Conservation (phyloP, 2,329 filamentous ascomycete genomes). For the Cytospora paraplurivora region DNA sequence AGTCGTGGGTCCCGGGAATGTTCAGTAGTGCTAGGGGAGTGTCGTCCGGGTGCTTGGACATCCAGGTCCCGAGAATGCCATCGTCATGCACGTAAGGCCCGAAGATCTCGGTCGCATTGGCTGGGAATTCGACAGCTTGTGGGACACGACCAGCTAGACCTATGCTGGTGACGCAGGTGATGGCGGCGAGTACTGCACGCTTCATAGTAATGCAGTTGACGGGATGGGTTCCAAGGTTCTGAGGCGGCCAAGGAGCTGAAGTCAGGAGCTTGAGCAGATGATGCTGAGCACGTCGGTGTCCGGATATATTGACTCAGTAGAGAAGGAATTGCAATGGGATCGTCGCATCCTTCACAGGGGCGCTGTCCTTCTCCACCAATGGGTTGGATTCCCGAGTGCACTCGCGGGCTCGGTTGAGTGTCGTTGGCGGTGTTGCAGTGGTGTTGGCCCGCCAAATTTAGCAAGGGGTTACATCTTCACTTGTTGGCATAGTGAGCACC, state of each 20-base stretch:
- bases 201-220: constrained; percentile 4
- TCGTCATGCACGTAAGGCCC: constrained; percentile 37
- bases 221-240: background rate
- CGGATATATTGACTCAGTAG: background rate
- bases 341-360: background rate
- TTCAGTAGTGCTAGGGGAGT: constrained; percentile 49
- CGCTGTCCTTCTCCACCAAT: no score
- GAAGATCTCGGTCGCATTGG: constrained; percentile 46
- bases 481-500: no score
- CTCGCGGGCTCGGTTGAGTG: background rate
- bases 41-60: constrained; percentile 46
- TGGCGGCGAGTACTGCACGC: background rate
- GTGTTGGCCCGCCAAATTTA: background rate
- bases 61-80: constrained; percentile 44
- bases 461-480: background rate
- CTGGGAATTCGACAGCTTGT: background rate
- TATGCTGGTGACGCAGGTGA: background rate
- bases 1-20: constrained; percentile 54
- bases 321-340: no score
- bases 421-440: background rate
- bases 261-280: background rate
- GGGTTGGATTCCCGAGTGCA: no score
- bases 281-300: background rate
- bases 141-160: constrained; percentile 1
- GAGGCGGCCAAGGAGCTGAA: background rate